Percentiles rank a stretch among this genome's conserved stretches.
These are phyloP conservation scores for Pneumocystis carinii DNA, from an alignment of 1,139 yeast species.

Conservation along the genomic window DNA sequence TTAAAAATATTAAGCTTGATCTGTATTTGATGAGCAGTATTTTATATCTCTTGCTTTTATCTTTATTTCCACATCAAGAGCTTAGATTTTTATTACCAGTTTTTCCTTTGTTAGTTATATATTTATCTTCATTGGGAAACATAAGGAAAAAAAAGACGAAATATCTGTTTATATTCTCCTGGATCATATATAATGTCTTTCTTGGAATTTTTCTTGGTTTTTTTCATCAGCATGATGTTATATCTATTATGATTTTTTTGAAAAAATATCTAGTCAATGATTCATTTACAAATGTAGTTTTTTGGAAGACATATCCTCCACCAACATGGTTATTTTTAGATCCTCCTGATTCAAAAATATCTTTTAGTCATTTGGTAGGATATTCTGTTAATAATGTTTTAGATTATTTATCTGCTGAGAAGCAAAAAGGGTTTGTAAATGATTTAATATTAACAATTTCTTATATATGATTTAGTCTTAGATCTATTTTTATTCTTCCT, in stretches of 20 bases:
- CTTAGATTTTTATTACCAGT: slow-evolving; percentile 67
- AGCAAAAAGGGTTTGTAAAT: neutral
- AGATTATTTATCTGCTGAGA: neutral
- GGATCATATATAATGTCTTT: slow-evolving; percentile 52
- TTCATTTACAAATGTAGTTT: slow-evolving; percentile 34
- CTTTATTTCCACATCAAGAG: slow-evolving; percentile 82
- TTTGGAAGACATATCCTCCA: slow-evolving; percentile 94
- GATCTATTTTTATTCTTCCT: neutral
- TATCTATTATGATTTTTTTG: slow-evolving; percentile 40
- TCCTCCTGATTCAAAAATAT: slow-evolving; percentile 28
- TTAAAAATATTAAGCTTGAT: slow-evolving; percentile 23
- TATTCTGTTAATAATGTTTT: neutral
- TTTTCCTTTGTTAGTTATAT: slow-evolving; percentile 53
- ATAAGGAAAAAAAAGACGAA: slow-evolving; percentile 13
- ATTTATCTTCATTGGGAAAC: slow-evolving; percentile 32
- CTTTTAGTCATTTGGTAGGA: neutral
- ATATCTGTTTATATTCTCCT: slow-evolving; percentile 21
- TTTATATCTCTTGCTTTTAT: slow-evolving; percentile 48
- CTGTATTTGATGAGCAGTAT: slow-evolving; percentile 43
- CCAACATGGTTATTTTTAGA: slow-evolving; percentile 54
- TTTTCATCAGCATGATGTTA: slow-evolving; percentile 79
- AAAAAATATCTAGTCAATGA: slow-evolving; percentile 8
- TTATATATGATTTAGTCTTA: neutral
- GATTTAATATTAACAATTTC: neutral
- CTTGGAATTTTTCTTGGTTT: slow-evolving; percentile 60